These are phyloP conservation scores for Ensete ventricosum DNA, from an alignment of 176 grass and related monocot species.

Conservation along the genomic window DNA sequence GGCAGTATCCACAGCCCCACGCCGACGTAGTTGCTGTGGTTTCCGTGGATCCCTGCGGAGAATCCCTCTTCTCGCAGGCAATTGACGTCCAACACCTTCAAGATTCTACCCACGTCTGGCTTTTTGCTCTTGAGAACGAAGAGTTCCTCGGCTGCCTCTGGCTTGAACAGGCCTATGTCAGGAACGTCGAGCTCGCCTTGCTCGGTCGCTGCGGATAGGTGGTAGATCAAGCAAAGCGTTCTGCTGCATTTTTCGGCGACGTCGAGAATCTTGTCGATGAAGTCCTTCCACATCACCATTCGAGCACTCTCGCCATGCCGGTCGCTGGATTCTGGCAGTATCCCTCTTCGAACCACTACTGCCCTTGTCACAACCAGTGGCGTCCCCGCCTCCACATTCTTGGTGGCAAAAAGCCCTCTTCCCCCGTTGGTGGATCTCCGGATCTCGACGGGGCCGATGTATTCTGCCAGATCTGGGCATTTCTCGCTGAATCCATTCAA, in stretches of 20 bases:
- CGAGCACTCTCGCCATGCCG: conserved; percentile 30
- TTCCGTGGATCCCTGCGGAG: conserved; percentile 39
- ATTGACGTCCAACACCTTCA: conserved; percentile 83
- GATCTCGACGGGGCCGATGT: conserved; percentile 55
- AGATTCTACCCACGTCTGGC: conserved; percentile 46
- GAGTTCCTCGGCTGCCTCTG: conserved; percentile 4
- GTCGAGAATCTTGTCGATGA: conserved; percentile 65
- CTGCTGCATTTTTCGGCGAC: conserved; percentile 48
- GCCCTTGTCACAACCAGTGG: conserved; percentile 57
- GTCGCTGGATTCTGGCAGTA: conserved; percentile 31
- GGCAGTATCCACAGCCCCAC: conserved; percentile 78
- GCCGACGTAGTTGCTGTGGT: conserved; percentile 36
- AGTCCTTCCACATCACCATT: conserved; percentile 92
- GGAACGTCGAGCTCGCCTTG: conserved; percentile 35
- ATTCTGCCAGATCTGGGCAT: conserved; percentile 57
- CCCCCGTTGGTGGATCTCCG: conserved; percentile 31
- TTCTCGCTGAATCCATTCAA: conserved; percentile 45
- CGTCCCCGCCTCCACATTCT: conserved; percentile 50
- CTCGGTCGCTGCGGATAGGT: conserved; percentile 50
- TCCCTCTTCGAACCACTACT: conserved; percentile 51
- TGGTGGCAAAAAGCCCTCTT: conserved; percentile 53
- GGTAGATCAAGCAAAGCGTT: conserved; percentile 40
- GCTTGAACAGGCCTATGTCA: conserved; percentile 42
- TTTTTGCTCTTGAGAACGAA: background rate
- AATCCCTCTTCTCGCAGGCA: conserved; percentile 54